Conservation (phyloP, 345 rosid species). For the Corchorus olitorius region DNA sequence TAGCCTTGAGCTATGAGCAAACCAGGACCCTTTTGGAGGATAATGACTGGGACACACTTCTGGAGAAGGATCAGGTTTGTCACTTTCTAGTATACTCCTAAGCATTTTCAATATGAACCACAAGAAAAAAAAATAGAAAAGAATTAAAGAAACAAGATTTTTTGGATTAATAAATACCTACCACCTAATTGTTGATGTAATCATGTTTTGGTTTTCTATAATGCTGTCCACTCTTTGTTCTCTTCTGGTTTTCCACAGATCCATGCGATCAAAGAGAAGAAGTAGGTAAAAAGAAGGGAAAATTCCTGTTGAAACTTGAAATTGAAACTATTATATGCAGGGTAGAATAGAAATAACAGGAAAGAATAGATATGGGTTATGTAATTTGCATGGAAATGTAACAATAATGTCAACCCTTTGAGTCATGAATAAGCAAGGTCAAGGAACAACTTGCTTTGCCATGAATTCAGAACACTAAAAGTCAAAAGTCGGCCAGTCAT, state of each 20-base stretch:
- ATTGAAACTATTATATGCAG: background rate
- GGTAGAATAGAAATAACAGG: background rate
- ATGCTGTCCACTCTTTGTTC: background rate
- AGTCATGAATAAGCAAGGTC: background rate
- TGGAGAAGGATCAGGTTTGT: constrained; percentile 86
- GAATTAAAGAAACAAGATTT: no score
- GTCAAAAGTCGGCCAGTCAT: constrained; percentile 1
- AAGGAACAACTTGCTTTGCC: constrained; percentile 1
- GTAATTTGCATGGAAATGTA: background rate
- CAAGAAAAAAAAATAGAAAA: background rate
- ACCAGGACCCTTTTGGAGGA: constrained; percentile 66
- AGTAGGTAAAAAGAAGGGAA: no score
- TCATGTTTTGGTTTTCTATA: background rate
- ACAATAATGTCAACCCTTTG: background rate
- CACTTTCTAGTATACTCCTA: background rate
- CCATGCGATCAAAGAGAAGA: background rate
- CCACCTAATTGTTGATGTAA: background rate
- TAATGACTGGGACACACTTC: constrained; percentile 78
- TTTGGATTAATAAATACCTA: no score
- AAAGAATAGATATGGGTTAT: background rate
- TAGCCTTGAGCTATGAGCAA: constrained; percentile 81
- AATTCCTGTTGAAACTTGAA: background rate
- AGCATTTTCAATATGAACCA: background rate
- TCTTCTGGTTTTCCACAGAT: background rate
- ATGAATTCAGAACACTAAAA: background rate